phyloP scores from a whole-genome alignment of 2,329 filamentous ascomycete genomes.

The Coniochaeta hoffmannii region DNA sequence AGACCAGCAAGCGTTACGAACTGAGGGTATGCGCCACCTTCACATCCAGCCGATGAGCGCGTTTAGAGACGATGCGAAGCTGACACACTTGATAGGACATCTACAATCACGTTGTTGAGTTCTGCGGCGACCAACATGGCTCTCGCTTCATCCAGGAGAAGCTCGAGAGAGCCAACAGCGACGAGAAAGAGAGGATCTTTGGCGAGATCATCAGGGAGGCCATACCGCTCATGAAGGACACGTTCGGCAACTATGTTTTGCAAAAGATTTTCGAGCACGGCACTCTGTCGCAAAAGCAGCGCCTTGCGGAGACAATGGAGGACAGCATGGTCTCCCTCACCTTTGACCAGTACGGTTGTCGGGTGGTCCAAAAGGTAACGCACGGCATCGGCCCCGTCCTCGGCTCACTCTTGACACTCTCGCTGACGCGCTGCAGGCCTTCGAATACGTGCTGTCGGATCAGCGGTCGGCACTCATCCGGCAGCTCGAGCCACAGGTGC shows the following conservation, averaged over 20 bases:
- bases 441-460: conserved; percentile 86
- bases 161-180: conserved; percentile 85
- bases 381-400: not conserved
- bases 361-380: conserved; percentile 86
- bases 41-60: not conserved
- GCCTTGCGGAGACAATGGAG: conserved; percentile 79
- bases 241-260: conserved; percentile 97
- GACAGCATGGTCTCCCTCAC: conserved; percentile 75
- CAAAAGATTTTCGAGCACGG: conserved; percentile 98
- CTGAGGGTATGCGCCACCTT: conserved; percentile 53
- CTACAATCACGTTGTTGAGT: conserved; percentile 81
- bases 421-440: conserved; percentile 48
- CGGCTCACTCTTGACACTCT: not conserved
- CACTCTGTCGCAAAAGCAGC: conserved; percentile 85
- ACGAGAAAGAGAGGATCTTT: conserved; percentile 90
- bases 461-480: conserved; percentile 79
- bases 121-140: conserved; percentile 91
- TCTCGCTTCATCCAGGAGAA: conserved; percentile 95
- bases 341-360: conserved; percentile 84
- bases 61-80: not conserved
- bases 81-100: conserved; percentile 53
- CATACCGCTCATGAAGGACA: conserved; percentile 85
- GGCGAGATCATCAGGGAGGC: conserved; percentile 78
- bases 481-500: conserved; percentile 70
- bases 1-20: conserved; percentile 67